A percentile compares a stretch with the other conserved stretches of the same genome.
Conservation (phyloP, 345 rosid genomes). For the Boechera retrofracta region DNA sequence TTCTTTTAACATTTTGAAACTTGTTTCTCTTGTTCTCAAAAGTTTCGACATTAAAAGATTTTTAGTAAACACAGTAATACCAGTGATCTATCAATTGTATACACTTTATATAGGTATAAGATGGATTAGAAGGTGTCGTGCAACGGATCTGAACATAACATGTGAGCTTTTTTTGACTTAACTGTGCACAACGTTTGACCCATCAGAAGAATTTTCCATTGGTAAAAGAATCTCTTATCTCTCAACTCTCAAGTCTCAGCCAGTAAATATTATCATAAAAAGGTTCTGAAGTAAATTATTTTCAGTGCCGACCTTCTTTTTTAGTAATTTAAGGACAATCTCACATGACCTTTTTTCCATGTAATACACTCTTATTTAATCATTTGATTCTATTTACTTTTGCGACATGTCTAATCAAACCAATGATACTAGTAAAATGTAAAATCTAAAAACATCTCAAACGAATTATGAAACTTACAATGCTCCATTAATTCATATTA, state of each 20-base stretch:
- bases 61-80: neutral
- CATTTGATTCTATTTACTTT: neutral
- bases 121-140: constrained; percentile 20
- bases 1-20: neutral
- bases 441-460: neutral
- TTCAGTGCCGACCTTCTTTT: constrained; percentile 7
- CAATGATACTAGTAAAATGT: neutral
- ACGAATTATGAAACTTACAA: neutral
- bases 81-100: neutral
- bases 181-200: constrained; percentile 32
- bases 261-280: constrained; percentile 11
- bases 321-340: constrained; percentile 43
- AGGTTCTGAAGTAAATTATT: constrained; percentile 14
- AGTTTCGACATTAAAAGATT: neutral
- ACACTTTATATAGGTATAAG: neutral
- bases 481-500: neutral
- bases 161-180: constrained; percentile 36
- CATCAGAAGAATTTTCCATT: neutral
- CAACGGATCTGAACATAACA: constrained; percentile 23
- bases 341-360: constrained; percentile 21
- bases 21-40: neutral
- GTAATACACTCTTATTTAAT: neutral
- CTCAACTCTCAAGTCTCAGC: constrained; percentile 10
- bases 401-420: neutral
- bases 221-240: constrained; percentile 32